phyloP scores from a whole-genome alignment of 352 stramenopile species.

The Phytophthora rubi region DNA sequence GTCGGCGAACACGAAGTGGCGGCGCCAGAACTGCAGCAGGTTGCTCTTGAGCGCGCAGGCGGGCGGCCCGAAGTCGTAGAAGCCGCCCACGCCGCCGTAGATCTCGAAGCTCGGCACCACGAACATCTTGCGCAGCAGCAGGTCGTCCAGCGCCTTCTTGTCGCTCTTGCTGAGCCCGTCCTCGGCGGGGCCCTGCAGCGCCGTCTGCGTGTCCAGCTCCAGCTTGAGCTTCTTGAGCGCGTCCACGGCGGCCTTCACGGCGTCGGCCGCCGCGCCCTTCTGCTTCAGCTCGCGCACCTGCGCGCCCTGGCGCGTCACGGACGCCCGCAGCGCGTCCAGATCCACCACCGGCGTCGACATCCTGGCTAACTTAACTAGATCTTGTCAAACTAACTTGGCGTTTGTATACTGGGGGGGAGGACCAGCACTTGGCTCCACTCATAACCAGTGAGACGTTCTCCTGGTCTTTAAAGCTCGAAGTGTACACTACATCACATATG shows the following conservation, averaged over 20 bases:
- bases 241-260: constrained; percentile 93
- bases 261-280: constrained; percentile 83
- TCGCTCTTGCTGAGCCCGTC: constrained; percentile 77
- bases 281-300: constrained; percentile 98
- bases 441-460: constrained; percentile 5
- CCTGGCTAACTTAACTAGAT: neutral
- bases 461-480: neutral
- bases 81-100: constrained; percentile 97
- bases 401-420: constrained; percentile 27
- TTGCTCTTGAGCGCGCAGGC: constrained; percentile 97
- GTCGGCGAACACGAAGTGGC: constrained; percentile 99
- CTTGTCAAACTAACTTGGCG: constrained; percentile 13
- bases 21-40: constrained; percentile 96
- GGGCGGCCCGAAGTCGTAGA: constrained; percentile 98
- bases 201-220: constrained; percentile 80
- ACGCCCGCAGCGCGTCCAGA: constrained; percentile 93
- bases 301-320: constrained; percentile 95
- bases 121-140: constrained; percentile 99
- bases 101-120: constrained; percentile 99
- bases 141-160: constrained; percentile 96
- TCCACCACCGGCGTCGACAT: constrained; percentile 66
- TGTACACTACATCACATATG: constrained; percentile 6
- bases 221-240: constrained; percentile 95
- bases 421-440: constrained; percentile 8
- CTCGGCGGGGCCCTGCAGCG: constrained; percentile 66